Percentiles rank a stretch among this genome's conserved stretches.
Conservation (phyloP, 805 yeast genomes). For the Metschnikowia borealis region DNA sequence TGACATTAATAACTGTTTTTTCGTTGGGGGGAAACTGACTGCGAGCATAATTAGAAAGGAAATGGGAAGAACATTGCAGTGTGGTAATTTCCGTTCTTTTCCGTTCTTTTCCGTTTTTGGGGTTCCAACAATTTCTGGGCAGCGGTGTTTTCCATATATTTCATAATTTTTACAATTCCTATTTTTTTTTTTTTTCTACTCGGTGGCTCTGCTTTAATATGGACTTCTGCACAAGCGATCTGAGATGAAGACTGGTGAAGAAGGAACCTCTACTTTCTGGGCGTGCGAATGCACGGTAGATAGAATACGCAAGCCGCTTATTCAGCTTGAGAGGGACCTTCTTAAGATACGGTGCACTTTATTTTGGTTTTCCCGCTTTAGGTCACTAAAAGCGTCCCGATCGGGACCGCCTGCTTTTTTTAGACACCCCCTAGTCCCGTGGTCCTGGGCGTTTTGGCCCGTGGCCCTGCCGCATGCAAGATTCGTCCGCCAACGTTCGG, state of each 20-base stretch:
- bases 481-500: neutral
- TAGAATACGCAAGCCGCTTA: neutral
- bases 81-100: too few relatives aligned
- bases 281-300: neutral
- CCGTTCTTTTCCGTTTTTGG: too few relatives aligned
- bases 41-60: too few relatives aligned
- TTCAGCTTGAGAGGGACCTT: neutral
- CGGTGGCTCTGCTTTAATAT: neutral
- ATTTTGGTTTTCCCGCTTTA: neutral
- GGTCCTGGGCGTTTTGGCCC: neutral
- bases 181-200: too few relatives aligned
- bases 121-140: too few relatives aligned
- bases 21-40: too few relatives aligned
- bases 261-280: neutral
- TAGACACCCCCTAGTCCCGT: neutral
- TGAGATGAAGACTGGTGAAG: neutral
- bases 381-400: neutral
- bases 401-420: neutral
- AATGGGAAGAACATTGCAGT: too few relatives aligned
- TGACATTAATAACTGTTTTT: neutral
- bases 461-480: neutral
- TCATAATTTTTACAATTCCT: too few relatives aligned
- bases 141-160: too few relatives aligned
- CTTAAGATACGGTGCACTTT: neutral
- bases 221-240: neutral